A percentile compares a stretch with the other conserved stretches of the same genome.
Conservation (phyloP, 2,329 filamentous ascomycete genomes). For the Cytospora chrysosperma region DNA sequence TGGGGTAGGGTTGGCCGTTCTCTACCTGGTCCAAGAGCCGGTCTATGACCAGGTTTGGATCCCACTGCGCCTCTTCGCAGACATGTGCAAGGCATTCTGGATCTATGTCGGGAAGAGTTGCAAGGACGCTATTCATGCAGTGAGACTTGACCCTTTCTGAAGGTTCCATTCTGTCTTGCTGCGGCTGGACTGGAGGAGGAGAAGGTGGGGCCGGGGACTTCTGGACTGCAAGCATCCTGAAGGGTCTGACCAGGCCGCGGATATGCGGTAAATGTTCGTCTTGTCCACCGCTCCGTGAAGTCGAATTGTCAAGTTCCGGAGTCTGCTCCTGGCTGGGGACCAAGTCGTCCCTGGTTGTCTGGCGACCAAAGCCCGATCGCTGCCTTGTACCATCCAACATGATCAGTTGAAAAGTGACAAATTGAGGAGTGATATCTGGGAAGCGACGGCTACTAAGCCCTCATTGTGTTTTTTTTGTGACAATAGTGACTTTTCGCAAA, state of each 20-base stretch:
- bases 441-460: constrained; percentile 2
- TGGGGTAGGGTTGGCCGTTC: constrained; percentile 39
- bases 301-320: not conserved
- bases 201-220: not conserved
- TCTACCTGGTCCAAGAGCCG: constrained; percentile 43
- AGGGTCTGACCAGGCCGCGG: not conserved
- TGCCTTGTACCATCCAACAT: constrained; percentile 15
- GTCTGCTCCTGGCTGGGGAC: constrained; percentile 8
- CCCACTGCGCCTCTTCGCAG: constrained; percentile 30
- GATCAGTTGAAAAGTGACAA: constrained; percentile 6
- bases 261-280: not conserved
- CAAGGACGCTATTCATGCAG: constrained; percentile 34
- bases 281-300: not conserved
- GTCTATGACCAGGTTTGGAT: constrained; percentile 35
- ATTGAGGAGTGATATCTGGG: not conserved
- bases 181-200: not conserved
- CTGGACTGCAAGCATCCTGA: constrained; percentile 10
- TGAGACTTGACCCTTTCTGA: constrained; percentile 7
- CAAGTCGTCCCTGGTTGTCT: constrained; percentile 2
- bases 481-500: not conserved
- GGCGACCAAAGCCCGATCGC: constrained; percentile 3
- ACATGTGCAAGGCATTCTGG: constrained; percentile 36
- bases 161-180: not conserved
- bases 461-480: constrained; percentile 9
- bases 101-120: constrained; percentile 48